These are phyloP conservation scores for Salvia splendens DNA, from an alignment of 257 asterid genomes.

Conservation along the genomic window DNA sequence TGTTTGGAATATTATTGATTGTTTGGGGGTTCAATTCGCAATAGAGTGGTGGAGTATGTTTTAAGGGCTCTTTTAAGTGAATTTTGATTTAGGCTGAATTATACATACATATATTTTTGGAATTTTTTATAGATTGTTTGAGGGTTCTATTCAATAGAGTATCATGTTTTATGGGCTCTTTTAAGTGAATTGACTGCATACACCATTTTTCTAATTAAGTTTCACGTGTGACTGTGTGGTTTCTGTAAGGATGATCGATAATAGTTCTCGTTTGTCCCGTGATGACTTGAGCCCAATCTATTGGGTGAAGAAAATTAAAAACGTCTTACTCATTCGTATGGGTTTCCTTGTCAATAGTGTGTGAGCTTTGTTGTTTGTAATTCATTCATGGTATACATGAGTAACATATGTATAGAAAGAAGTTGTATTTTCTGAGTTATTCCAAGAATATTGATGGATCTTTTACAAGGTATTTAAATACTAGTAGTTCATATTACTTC, in stretches of 20 bases:
- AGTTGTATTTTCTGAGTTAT: not conserved
- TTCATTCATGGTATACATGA: too few relatives aligned
- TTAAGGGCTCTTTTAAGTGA: slow-evolving; percentile 36
- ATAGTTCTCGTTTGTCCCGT: too few relatives aligned
- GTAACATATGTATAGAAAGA: not conserved
- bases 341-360: not conserved
- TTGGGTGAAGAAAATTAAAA: too few relatives aligned
- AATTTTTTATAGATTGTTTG: not conserved
- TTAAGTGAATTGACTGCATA: too few relatives aligned
- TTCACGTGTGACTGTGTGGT: not conserved
- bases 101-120: not conserved
- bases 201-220: not conserved
- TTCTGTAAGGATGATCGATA: too few relatives aligned
- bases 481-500: too few relatives aligned
- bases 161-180: not conserved
- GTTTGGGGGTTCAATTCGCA: slow-evolving; percentile 10
- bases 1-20: slow-evolving; percentile 3
- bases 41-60: slow-evolving; percentile 11
- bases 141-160: slow-evolving; percentile 25
- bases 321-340: not conserved
- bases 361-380: not conserved
- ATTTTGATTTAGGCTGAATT: slow-evolving; percentile 30
- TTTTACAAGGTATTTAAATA: too few relatives aligned
- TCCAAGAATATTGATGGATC: too few relatives aligned
- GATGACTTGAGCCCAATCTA: too few relatives aligned